phyloP scores from a whole-genome alignment of 2,329 filamentous ascomycete genomes.

The Sporothrix protearum region DNA sequence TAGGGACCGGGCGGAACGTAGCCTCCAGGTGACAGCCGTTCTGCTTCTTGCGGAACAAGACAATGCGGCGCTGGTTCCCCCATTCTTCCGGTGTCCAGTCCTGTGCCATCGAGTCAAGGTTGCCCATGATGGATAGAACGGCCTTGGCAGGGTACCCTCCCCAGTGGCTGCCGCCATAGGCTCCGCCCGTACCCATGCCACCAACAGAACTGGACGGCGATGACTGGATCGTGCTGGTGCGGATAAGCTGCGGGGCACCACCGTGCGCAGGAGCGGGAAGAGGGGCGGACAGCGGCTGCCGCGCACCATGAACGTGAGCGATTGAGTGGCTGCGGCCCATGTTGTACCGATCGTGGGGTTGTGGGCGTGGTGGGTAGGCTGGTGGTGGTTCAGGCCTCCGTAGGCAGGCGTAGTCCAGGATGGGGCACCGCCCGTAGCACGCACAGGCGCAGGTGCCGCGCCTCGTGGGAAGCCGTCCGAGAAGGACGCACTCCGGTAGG shows the following conservation, averaged over 20 bases:
- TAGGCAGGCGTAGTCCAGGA: conserved; percentile 44
- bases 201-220: conserved; percentile 25
- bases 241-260: conserved; percentile 48
- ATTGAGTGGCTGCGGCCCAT: conserved; percentile 39
- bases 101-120: conserved; percentile 78
- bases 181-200: conserved; percentile 35
- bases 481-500: conserved; percentile 53
- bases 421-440: conserved; percentile 36
- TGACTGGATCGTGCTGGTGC: conserved; percentile 53
- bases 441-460: conserved; percentile 34
- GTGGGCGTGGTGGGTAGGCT: conserved; percentile 18
- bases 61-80: conserved; percentile 73
- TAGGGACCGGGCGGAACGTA: conserved; percentile 73
- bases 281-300: conserved; percentile 48
- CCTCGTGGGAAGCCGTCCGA: conserved; percentile 46
- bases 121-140: conserved; percentile 76
- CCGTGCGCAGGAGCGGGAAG: conserved; percentile 44
- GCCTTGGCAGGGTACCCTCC: conserved; percentile 81
- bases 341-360: conserved; percentile 27
- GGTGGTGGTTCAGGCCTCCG: conserved; percentile 32
- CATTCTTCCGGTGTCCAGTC: conserved; percentile 82
- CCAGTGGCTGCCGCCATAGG: conserved; percentile 68
- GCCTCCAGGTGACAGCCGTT: conserved; percentile 75
- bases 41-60: conserved; percentile 83
- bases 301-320: conserved; percentile 41